Conservation (phyloP, 2,329 filamentous ascomycete genomes). For the Penicillium concentricum region DNA sequence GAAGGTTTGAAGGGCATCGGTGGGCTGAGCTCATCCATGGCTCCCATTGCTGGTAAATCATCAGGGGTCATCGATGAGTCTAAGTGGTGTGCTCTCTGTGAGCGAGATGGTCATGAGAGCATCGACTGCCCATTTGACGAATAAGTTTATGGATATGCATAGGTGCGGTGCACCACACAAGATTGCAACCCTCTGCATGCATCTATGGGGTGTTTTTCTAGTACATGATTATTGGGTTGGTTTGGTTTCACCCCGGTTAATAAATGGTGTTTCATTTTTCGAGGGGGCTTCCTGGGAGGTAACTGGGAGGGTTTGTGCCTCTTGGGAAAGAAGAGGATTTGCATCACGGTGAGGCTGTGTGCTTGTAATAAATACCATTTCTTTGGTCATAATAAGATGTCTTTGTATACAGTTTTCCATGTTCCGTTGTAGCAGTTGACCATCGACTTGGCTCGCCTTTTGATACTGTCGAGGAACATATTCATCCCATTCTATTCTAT, state of each 20-base stretch:
- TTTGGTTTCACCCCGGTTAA: background rate
- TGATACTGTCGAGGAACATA: background rate
- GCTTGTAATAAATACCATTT: conserved; percentile 3
- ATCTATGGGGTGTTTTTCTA: conserved; percentile 19
- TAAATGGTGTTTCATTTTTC: conserved; percentile 1
- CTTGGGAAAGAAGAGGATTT: background rate
- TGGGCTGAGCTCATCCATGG: conserved; percentile 45
- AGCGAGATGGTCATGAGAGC: conserved; percentile 93
- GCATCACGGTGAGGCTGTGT: background rate
- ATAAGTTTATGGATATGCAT: conserved; percentile 28
- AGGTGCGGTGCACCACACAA: conserved; percentile 3
- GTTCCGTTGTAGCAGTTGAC: background rate
- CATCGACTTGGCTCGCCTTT: background rate
- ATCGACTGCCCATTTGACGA: conserved; percentile 94
- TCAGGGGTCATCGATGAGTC: conserved; percentile 74
- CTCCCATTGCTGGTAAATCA: conserved; percentile 73
- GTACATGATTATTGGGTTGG: conserved; percentile 22
- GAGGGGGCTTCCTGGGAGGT: background rate
- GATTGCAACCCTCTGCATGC: conserved; percentile 7
- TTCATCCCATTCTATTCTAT: too few relatives aligned
- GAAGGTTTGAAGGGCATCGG: conserved; percentile 45
- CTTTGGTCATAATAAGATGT: background rate
- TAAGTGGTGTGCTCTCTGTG: conserved; percentile 97
- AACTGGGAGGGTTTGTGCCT: background rate
- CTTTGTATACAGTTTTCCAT: background rate